phyloP scores from a whole-genome alignment of 2,329 filamentous ascomycete genomes.

The Geoglossum cookeanum region DNA sequence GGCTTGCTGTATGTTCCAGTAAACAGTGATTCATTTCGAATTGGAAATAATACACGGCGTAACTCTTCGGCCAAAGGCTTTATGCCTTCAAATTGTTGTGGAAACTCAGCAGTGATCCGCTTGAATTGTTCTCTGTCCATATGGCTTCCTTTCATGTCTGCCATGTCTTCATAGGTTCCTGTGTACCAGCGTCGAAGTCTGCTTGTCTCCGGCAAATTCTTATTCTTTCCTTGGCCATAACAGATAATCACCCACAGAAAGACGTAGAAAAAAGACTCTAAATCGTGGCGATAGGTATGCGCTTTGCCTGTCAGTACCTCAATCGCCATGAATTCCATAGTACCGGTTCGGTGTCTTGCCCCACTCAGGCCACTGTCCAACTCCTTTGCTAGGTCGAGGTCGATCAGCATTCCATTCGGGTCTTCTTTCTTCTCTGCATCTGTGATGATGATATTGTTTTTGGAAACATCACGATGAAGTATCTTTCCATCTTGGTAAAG shows the following conservation, averaged over 20 bases:
- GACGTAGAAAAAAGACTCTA: conserved; percentile 8
- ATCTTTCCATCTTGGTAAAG: neutral
- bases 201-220: conserved; percentile 4
- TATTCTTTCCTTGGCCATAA: conserved; percentile 14
- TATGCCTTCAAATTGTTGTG: conserved; percentile 12
- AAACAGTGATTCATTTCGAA: neutral
- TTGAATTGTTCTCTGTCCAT: conserved; percentile 12
- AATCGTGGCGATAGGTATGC: conserved; percentile 6
- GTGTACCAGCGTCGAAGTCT: conserved; percentile 14
- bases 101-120: conserved; percentile 13
- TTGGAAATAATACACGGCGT: conserved; percentile 13
- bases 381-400: conserved; percentile 9
- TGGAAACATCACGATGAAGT: conserved; percentile 14
- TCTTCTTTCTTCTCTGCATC: conserved; percentile 7
- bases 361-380: conserved; percentile 5
- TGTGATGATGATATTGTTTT: conserved; percentile 22
- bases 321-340: conserved; percentile 7
- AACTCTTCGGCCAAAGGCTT: conserved; percentile 13
- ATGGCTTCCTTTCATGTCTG: conserved; percentile 8
- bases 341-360: conserved; percentile 7
- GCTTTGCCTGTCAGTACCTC: conserved; percentile 2
- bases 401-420: conserved; percentile 15
- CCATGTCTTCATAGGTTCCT: conserved; percentile 13
- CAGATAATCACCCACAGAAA: conserved; percentile 6
- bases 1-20: neutral